phyloP scores from a whole-genome alignment of 139 green algal genomes.

The Limnomonas spitsbergensis region DNA sequence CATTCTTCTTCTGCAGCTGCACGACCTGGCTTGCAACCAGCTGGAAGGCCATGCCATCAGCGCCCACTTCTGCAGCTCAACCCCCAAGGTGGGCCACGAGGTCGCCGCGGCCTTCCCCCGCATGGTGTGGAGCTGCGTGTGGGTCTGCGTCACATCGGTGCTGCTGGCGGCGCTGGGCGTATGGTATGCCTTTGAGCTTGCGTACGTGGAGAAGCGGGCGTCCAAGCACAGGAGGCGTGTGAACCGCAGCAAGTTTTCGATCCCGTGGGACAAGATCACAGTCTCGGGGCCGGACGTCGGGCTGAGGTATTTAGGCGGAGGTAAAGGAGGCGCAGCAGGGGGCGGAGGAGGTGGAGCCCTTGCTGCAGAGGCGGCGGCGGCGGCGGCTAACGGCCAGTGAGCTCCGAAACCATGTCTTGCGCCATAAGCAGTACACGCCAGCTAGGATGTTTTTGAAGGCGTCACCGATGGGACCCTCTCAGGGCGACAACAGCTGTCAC shows the following conservation, averaged over 20 bases:
- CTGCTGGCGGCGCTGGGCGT: not conserved
- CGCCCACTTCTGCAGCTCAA: not conserved
- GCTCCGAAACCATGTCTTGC: too few relatives aligned
- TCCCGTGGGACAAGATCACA: conserved; percentile 58
- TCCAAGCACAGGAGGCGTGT: conserved; percentile 54
- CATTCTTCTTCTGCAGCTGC: too few relatives aligned
- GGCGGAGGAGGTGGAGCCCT: too few relatives aligned
- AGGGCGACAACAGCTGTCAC: too few relatives aligned
- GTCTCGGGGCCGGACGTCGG: too few relatives aligned
- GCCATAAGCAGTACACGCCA: too few relatives aligned
- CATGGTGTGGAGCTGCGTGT: not conserved
- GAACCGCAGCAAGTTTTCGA: conserved; percentile 43
- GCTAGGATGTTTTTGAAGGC: too few relatives aligned
- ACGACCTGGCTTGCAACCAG: not conserved
- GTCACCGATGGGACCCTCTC: too few relatives aligned
- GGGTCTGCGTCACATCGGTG: not conserved
- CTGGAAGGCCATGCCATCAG: not conserved
- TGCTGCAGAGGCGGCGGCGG: too few relatives aligned
- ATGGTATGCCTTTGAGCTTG: conserved; percentile 43
- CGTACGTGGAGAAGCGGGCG: conserved; percentile 50
- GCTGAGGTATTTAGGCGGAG: too few relatives aligned
- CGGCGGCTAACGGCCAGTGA: too few relatives aligned
- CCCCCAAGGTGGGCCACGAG: not conserved
- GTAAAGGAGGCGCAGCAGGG: too few relatives aligned
- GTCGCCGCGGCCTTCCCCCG: not conserved